Evolutionary conservation across 768 basidiomycete species (phyloP), one percentile per base, ranked within the genome.

Genomic region (Leccinum rimulosum): DNA sequence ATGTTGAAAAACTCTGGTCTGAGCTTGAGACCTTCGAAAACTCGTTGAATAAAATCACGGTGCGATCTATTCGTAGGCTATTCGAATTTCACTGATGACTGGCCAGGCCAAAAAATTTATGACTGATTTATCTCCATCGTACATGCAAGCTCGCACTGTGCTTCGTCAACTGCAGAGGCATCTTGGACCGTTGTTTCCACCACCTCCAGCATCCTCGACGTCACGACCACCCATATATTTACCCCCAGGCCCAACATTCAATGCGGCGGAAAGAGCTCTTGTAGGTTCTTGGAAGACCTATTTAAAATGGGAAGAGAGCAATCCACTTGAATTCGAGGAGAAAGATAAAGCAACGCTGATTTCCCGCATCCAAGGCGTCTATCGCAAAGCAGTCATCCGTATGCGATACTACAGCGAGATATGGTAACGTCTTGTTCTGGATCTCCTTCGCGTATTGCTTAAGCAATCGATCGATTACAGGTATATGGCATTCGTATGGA

Each of bases 341-440:
- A 88, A 85, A 68, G 93, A 96, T 65, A 81, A 82, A 60, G 74
- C 78, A 1, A 80, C 81, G 8, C 73, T 97, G 40, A 79, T 87
- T 51, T 80, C 78, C 6, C 82, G 97, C 27, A 79, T 98, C 11
- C 85, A 87, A 66, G 85, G 87, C 49, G 91, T 92, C 19, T 93
- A 97, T 70, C 82, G 88, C 63, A 94, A 96, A 74, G 95, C 94
- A 10, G 78, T 97, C 52, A 87, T 91, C 52, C 84, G 91, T 58
- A 92, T 98, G 92, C 80, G 96, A 47, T 98, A 91, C 75, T 97
- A 90, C 72, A 87, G 91, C 4, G 97, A 99, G 74, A 87, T 98
- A 57, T 98, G 96, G 97, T 93, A 63, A 51, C 80, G 69, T 35
- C 25, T 25, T 35, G 1, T 15, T 49, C 50, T 38, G 28, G 19